These are phyloP conservation scores for Carallia brachiata DNA, from an alignment of 345 rosid genomes.

Conservation along the genomic window DNA sequence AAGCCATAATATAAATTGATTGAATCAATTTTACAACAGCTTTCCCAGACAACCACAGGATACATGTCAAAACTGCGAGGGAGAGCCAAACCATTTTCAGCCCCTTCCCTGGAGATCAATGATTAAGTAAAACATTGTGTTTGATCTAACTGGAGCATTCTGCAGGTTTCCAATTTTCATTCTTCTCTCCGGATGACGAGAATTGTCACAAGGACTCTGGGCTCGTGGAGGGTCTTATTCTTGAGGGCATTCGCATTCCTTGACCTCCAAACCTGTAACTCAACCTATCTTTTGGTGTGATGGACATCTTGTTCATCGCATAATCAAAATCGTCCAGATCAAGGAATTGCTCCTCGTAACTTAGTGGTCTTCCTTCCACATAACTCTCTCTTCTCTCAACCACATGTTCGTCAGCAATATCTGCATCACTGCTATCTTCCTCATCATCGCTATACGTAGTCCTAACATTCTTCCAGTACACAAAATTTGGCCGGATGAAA, in stretches of 20 bases:
- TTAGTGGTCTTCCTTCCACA: slow-evolving; percentile 38
- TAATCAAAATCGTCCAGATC: slow-evolving; percentile 50
- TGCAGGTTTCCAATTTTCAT: too few species aligned
- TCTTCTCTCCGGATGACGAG: too few species aligned
- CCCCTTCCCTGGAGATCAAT: too few species aligned
- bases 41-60: too few species aligned
- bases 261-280: slow-evolving; percentile 33
- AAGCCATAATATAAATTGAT: too few species aligned
- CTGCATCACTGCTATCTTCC: slow-evolving; percentile 43
- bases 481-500: slow-evolving; percentile 53
- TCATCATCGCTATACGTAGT: slow-evolving; percentile 45
- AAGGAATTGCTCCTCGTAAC: slow-evolving; percentile 36
- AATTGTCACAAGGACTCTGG: slow-evolving; percentile 43
- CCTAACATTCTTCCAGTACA: slow-evolving; percentile 71
- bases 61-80: too few species aligned
- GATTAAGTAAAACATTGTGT: too few species aligned
- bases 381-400: slow-evolving; percentile 18
- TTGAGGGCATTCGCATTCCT: slow-evolving; percentile 64
- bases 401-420: slow-evolving; percentile 28
- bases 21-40: too few species aligned
- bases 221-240: slow-evolving; percentile 69
- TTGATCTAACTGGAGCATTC: too few species aligned
- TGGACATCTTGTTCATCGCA: slow-evolving; percentile 74
- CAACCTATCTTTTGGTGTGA: slow-evolving; percentile 55
- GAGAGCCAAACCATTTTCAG: too few species aligned